Evolutionary conservation across 2,329 filamentous ascomycete genomes (phyloP), one percentile per base, ranked within the genome.

Genomic region (Pochonia chlamydosporia): DNA sequence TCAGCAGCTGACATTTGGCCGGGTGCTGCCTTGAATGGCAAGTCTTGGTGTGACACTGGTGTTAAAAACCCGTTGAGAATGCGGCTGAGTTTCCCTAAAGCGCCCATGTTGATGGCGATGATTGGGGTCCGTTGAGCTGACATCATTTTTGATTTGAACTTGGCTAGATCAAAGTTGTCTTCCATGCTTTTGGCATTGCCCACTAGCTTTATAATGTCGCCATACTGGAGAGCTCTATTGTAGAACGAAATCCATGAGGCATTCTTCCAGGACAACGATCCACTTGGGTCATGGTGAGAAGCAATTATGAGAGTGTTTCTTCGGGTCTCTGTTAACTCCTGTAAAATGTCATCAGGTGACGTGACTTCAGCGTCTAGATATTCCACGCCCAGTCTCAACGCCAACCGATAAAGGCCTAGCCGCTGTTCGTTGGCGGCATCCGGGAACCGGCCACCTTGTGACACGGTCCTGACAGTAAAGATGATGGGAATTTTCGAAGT

Each of bases 101-200:
- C 74, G 25, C 92, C 91, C 92, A 99, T 97, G 68, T 99, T 99
- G 63, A 99, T 86, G 1, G 87, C 89, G 56, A 99, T 96, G 47
- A 99, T 71, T 1, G 91, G 92, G n/a, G 83, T 82, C 45, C 85
- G 76, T 60, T 95, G 86, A 2, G 87, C 79, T 21, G 76, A 72
- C 31, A 81, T 73, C 68, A 91, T 90, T 71, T 80, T 85, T 20
- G 76, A 70, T 70, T 88, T 91, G 78, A 99, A 99, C 42, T 79
- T 80, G 35, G 82, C 81, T 25, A 97, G 77, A 35, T 86, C 82
- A 61, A 88, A 93, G 64, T 99, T 99, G 68, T 97, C 91, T 50
- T 90, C 82, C 40, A 92, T 73, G 18, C 67, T 78, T 47, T 76
- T 80, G 1, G 92, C 92, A 47, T 86, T 75, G 35, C 93, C 93